Base-by-base conservation (phyloP, 192 early-diverging fungal genomes). In the Coemansia sp. region DNA sequence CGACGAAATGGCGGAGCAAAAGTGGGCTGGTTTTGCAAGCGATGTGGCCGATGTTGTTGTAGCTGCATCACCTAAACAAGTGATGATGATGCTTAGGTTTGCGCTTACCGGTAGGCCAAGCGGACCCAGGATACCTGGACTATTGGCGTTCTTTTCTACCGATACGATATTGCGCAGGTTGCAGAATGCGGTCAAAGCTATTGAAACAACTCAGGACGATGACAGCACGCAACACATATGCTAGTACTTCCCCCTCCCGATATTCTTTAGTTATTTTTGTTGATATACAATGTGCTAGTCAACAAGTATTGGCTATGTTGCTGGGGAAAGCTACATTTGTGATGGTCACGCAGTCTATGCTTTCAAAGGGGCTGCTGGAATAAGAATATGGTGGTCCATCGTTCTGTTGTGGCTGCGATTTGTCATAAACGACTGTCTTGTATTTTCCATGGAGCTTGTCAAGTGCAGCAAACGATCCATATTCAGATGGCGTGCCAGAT, bases 71-170 rank as follows among this genome's bases (percentile, higher is more conserved):
- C 65, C 68, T 14, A 82, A 82, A 20, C 80, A 83, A 9, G 81
- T 84, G 4, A 85, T 88, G 88, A 84, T 87, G 67, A 82, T 82
- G 22, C 70, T 89, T 28, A 68, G 90, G 20, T 88, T 84, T 64
- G 81, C 79, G 4, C 77, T 90, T 2, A 90, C 90, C 6, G 90
- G 88, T 0, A 62, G 67, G 47, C 40, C 56, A 13, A 62, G 56
- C 4, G 79, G 79, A 0, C 79, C 79, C 17, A 66, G 56, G 47
- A 29, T 82, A 10, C 66, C 74, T 36, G 74, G 69, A 1, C 54
- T 82, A 6, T 42, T 82, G 54, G 42, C 28, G 8, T 62, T 54
- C 6, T 67, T 79, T n/a, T 30, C 67, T 6, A 20, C 20, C 4
- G 70, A 62, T 3, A 42, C 58, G 2, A 38, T 55, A 17, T 31